A percentile compares a stretch with the other conserved stretches of the same genome.
Conservation (phyloP, 2,329 filamentous ascomycete species). For the Metarhizium humberi region DNA sequence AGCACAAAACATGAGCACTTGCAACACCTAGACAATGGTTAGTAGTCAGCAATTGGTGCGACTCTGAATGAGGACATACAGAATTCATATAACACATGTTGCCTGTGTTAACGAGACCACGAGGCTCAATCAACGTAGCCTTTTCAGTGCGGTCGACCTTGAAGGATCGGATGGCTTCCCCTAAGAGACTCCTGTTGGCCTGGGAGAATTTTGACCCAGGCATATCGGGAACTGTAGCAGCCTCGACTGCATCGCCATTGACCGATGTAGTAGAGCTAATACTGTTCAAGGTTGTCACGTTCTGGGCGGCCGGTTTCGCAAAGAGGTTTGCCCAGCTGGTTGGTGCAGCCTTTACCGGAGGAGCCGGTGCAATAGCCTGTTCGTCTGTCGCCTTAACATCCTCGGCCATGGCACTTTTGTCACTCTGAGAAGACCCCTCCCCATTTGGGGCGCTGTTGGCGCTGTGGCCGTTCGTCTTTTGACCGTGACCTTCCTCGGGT, state of each 20-base stretch:
- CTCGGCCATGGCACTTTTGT: constrained; percentile 11
- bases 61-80: constrained; percentile 45
- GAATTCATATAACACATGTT: constrained; percentile 99
- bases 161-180: constrained; percentile 69
- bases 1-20: constrained; percentile 87
- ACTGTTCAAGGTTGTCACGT: constrained; percentile 9
- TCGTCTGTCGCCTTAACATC: constrained; percentile 11
- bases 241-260: constrained; percentile 16
- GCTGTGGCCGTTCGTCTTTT: neutral
- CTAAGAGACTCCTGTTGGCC: constrained; percentile 49
- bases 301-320: constrained; percentile 17
- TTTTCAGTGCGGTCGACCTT: constrained; percentile 55
- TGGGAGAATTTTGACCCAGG: constrained; percentile 30
- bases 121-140: constrained; percentile 78
- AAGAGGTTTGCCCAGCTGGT: constrained; percentile 33
- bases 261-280: constrained; percentile 18
- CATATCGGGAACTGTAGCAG: constrained; percentile 7
- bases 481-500: constrained; percentile 10
- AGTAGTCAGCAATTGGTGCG: constrained; percentile 15
- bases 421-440: constrained; percentile 13
- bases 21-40: constrained; percentile 60
- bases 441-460: neutral
- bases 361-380: constrained; percentile 9
- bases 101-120: constrained; percentile 90
- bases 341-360: constrained; percentile 21